phyloP scores from a whole-genome alignment of 176 grass and related monocot species.

The Rhynchospora pubera region DNA sequence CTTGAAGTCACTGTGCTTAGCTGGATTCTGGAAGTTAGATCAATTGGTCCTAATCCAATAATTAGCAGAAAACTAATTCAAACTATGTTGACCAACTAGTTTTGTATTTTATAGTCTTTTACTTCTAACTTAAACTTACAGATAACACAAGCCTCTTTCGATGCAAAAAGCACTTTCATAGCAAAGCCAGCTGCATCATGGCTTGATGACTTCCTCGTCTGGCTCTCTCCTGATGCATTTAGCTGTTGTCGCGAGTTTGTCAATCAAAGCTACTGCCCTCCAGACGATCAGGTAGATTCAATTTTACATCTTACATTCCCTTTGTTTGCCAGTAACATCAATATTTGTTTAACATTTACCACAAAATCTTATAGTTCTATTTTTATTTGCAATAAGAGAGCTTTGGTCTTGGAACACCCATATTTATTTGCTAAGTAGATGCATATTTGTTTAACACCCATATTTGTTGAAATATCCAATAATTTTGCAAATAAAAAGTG shows the following conservation, averaged over 20 bases:
- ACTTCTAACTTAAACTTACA: slow-evolving; percentile 26
- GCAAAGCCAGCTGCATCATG: slow-evolving; percentile 96
- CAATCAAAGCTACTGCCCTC: slow-evolving; percentile 87
- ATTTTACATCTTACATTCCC: slow-evolving; percentile 12
- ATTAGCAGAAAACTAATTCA: background rate
- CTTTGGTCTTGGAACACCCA: no score
- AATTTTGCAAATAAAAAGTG: background rate
- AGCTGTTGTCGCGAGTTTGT: slow-evolving; percentile 87
- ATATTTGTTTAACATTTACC: slow-evolving; percentile 10
- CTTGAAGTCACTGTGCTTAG: background rate
- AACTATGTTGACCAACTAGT: background rate
- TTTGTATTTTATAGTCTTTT: background rate
- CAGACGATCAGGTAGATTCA: slow-evolving; percentile 74
- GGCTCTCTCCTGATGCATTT: slow-evolving; percentile 97
- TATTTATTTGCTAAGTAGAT: no score
- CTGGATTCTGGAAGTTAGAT: background rate
- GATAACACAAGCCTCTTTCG: slow-evolving; percentile 79
- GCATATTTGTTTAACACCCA: no score
- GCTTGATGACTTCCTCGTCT: slow-evolving; percentile 98
- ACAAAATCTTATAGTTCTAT: background rate
- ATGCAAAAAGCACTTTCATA: slow-evolving; percentile 67
- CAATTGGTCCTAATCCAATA: background rate
- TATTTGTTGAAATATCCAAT: background rate
- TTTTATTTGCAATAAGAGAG: background rate
- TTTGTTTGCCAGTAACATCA: background rate